A percentile compares a stretch with the other conserved stretches of the same genome.
These are phyloP conservation scores for Psilocybe tampanensis DNA, from an alignment of 768 basidiomycete species.

Conservation along the genomic window DNA sequence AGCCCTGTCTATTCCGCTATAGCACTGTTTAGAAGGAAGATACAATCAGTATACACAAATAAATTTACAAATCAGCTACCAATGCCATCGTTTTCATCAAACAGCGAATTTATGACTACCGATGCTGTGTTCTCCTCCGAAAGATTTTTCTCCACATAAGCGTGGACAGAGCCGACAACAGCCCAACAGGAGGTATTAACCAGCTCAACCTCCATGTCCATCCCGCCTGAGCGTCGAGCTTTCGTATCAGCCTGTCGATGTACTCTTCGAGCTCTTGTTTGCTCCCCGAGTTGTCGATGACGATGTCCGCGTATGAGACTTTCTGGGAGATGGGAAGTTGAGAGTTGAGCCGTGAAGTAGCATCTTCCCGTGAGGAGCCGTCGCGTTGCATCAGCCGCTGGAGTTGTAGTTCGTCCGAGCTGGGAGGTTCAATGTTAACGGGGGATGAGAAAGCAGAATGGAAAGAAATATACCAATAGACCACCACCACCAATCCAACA, in stretches of 20 bases:
- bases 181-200: conserved; percentile 56
- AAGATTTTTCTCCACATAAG: conserved; percentile 26
- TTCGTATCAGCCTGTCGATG: conserved; percentile 49
- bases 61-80: neutral
- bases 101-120: neutral
- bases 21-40: neutral
- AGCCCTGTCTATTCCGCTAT: too few relatives aligned
- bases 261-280: conserved; percentile 61
- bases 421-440: conserved; percentile 27
- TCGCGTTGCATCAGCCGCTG: conserved; percentile 83
- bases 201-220: conserved; percentile 64
- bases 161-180: conserved; percentile 43
- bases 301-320: conserved; percentile 78
- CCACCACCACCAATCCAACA: conserved; percentile 84
- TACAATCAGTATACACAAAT: neutral
- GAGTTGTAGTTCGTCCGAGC: conserved; percentile 83
- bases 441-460: neutral
- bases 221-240: conserved; percentile 48
- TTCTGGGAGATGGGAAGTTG: conserved; percentile 84
- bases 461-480: conserved; percentile 74
- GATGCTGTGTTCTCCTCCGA: neutral
- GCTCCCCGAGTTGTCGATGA: conserved; percentile 89
- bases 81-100: neutral
- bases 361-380: conserved; percentile 62
- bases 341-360: conserved; percentile 71